Percentiles rank a stretch among this genome's conserved stretches.
Conservation (phyloP, 108 stramenopile species). For the Craspedostauros australis region DNA sequence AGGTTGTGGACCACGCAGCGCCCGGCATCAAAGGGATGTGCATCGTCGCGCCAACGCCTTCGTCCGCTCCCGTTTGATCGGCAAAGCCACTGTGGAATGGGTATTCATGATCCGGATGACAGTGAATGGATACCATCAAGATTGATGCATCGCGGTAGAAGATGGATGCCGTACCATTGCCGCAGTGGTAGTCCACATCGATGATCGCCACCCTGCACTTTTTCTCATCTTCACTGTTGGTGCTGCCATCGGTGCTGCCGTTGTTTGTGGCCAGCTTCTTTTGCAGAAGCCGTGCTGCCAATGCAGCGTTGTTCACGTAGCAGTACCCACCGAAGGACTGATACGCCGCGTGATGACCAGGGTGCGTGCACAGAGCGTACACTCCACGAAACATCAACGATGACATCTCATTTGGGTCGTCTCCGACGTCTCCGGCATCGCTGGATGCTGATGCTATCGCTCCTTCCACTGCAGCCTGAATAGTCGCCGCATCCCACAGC, state of each 20-base stretch:
- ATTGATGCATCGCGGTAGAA: constrained; percentile 60
- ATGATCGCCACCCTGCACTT: constrained; percentile 33
- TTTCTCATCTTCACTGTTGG: not conserved
- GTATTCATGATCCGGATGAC: constrained; percentile 76
- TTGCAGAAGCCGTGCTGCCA: constrained; percentile 47
- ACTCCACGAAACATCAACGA: constrained; percentile 9
- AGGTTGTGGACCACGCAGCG: constrained; percentile 49
- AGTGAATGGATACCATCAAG: constrained; percentile 66
- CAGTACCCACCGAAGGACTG: constrained; percentile 83
- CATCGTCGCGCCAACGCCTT: constrained; percentile 39
- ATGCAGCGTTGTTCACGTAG: constrained; percentile 69
- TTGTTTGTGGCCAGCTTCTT: constrained; percentile 10
- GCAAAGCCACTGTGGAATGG: constrained; percentile 75
- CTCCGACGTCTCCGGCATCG: not conserved
- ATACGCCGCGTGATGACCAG: constrained; percentile 71
- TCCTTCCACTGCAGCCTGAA: constrained; percentile 35
- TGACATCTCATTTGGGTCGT: not conserved
- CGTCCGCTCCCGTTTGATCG: constrained; percentile 61
- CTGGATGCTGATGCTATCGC: no score
- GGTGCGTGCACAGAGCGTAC: constrained; percentile 73
- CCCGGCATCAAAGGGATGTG: constrained; percentile 65
- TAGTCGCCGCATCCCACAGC: constrained; percentile 41
- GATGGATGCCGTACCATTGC: constrained; percentile 75
- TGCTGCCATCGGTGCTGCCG: constrained; percentile 2
- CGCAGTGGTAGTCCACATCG: constrained; percentile 70